phyloP scores from a whole-genome alignment of 2,329 filamentous ascomycete species.

The Ophiostoma himal-ulmi region DNA sequence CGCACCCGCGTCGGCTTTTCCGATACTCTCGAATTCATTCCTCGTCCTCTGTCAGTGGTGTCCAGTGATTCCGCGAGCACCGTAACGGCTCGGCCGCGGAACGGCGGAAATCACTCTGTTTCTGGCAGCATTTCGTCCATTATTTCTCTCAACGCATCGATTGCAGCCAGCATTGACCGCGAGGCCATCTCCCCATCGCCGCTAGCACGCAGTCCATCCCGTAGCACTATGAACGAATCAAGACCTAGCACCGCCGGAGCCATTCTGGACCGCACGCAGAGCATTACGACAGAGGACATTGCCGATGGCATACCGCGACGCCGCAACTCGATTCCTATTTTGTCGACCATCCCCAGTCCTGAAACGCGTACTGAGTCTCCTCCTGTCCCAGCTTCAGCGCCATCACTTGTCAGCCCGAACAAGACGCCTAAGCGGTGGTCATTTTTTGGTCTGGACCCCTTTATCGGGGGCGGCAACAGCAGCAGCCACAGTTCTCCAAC shows the following conservation, averaged over 20 bases:
- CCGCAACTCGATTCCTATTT: slow-evolving; percentile 55
- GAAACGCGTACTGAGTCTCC: slow-evolving; percentile 19
- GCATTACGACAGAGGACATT: slow-evolving; percentile 33
- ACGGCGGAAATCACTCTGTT: slow-evolving; percentile 55
- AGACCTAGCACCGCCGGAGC: slow-evolving; percentile 67
- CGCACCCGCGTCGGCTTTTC: slow-evolving; percentile 74
- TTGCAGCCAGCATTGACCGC: slow-evolving; percentile 38
- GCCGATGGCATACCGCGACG: slow-evolving; percentile 38
- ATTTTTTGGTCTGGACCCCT: slow-evolving; percentile 57
- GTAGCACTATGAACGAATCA: slow-evolving; percentile 40
- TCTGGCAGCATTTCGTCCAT: slow-evolving; percentile 77
- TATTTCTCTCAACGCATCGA: slow-evolving; percentile 50
- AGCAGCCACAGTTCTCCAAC: slow-evolving; percentile 38
- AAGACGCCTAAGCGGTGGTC: slow-evolving; percentile 55
- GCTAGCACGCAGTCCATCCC: slow-evolving; percentile 38
- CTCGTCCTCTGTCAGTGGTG: slow-evolving; percentile 73
- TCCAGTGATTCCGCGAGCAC: slow-evolving; percentile 81
- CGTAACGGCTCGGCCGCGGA: slow-evolving; percentile 53
- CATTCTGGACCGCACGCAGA: slow-evolving; percentile 52
- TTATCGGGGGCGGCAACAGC: slow-evolving; percentile 33
- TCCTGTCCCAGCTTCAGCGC: slow-evolving; percentile 27
- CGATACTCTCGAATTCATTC: slow-evolving; percentile 76
- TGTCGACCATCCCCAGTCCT: slow-evolving; percentile 40
- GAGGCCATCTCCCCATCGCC: slow-evolving; percentile 34
- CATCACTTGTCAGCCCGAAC: slow-evolving; percentile 41